Conservation (phyloP, 2,329 filamentous ascomycete species). For the Tolypocladium album region DNA sequence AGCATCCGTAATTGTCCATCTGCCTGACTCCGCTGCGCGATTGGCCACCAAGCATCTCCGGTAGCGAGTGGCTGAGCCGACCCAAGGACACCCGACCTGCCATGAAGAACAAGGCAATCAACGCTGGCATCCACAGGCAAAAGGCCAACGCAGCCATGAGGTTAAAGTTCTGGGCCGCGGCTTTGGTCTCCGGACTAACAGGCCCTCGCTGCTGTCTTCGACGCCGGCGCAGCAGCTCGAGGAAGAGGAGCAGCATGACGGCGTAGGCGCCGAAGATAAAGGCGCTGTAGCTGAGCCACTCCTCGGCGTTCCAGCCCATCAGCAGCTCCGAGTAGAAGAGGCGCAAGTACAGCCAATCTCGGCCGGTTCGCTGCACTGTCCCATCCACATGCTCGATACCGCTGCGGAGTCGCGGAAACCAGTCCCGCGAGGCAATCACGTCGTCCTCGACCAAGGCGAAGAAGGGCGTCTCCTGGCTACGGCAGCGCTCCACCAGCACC, state of each 20-base stretch:
- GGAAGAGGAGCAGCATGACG: slow-evolving; percentile 8
- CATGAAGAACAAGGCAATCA: slow-evolving; percentile 18
- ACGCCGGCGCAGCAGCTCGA: slow-evolving; percentile 3
- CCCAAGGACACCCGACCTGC: slow-evolving; percentile 16
- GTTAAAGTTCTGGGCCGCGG: slow-evolving; percentile 9
- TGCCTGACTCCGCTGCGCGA: slow-evolving; percentile 13
- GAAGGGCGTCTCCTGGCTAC: slow-evolving; percentile 15
- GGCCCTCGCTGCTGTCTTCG: not conserved
- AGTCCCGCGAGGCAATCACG: slow-evolving; percentile 21
- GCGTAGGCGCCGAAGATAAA: slow-evolving; percentile 16
- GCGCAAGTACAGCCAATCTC: slow-evolving; percentile 24
- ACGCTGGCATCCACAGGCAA: slow-evolving; percentile 21
- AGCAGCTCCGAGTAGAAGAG: slow-evolving; percentile 27
- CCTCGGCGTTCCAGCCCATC: slow-evolving; percentile 27
- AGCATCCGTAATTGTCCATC: slow-evolving; percentile 27
- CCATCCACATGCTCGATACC: slow-evolving; percentile 18
- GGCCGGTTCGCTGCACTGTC: slow-evolving; percentile 4
- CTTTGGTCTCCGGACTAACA: slow-evolving; percentile 2
- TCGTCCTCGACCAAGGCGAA: slow-evolving; percentile 28
- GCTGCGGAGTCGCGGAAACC: slow-evolving; percentile 17
- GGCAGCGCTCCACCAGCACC: slow-evolving; percentile 20
- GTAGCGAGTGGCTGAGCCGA: slow-evolving; percentile 12
- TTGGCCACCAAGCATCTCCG: not conserved
- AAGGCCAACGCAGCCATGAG: slow-evolving; percentile 14
- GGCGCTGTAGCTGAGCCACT: slow-evolving; percentile 17